Evolutionary conservation across 495 filamentous ascomycete species (phyloP), one percentile per base, ranked within the genome.

Genomic region (Evernia prunastri): DNA sequence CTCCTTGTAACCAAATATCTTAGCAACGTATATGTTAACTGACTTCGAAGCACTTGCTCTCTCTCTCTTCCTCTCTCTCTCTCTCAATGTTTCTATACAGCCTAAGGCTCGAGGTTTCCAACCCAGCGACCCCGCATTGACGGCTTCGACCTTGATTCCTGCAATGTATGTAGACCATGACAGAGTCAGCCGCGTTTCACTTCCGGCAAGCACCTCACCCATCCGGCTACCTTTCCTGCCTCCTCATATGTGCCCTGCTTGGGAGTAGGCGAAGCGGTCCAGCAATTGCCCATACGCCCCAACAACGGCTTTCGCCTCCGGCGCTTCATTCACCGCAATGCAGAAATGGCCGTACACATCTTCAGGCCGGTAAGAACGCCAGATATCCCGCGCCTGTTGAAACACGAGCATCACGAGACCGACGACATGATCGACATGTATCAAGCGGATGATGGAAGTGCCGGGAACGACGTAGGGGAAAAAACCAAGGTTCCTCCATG

Each of bases 361-460:
- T 33, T 60, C 58, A 4, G 58, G 58, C 58, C 5, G 3, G 40
- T 47, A 47, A 2, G 58, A 36, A 37, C 47, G 27, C 58, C 58
- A 60, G 2, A 27, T 60, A 40, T 60, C 58, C n/a, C 35, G 39
- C 27, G 40, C 53, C 18, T 47, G 60, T 9, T 33, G 47, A 58
- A 57, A 59, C 4, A 64, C 54, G 0, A 58, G 61, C 35, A 63
- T 63, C 61, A 56, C 42, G 23, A 63, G 35, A 13, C 35, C 39
- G 18, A 63, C 61, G 17, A 64, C 61, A 58, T 64, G 36, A 47
- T 64, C 61, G n/a, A 64, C 61, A 29, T 64, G 61, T 40, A 64
- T 54, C 7, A 59, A 45, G 37, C 25, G 49, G 36, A 60, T 59
- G 17, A 64, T 39, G 8, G 51, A 27, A 17, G 61, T 64, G 11